Conservation (phyloP, 164 flowering plant genomes). For the Tinospora cordifolia region DNA sequence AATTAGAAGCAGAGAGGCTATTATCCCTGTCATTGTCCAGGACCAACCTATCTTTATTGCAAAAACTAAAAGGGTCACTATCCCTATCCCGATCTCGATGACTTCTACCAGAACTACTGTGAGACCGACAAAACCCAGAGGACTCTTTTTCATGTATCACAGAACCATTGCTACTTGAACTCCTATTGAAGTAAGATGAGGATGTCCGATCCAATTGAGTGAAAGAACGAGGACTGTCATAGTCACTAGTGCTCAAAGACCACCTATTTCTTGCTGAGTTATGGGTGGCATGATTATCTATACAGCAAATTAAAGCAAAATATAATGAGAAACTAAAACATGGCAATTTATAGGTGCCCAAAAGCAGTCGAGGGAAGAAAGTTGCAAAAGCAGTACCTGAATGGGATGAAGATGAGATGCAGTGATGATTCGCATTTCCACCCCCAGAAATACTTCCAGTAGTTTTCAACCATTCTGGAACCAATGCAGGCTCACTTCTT, state of each 20-base stretch:
- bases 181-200: slow-evolving; percentile 46
- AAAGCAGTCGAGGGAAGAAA: not conserved
- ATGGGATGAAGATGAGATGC: slow-evolving; percentile 36
- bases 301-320: slow-evolving; percentile 1
- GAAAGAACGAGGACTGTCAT: slow-evolving; percentile 40
- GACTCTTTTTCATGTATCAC: slow-evolving; percentile 36
- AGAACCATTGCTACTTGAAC: slow-evolving; percentile 61
- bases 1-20: slow-evolving; percentile 31
- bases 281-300: slow-evolving; percentile 36
- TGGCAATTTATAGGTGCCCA: not conserved
- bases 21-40: slow-evolving; percentile 42
- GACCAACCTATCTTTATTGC: slow-evolving; percentile 41
- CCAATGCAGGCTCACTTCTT: slow-evolving; percentile 78
- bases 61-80: slow-evolving; percentile 19
- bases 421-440: slow-evolving; percentile 50
- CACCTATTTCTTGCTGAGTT: slow-evolving; percentile 36
- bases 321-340: not conserved
- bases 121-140: slow-evolving; percentile 23
- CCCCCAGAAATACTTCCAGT: slow-evolving; percentile 50
- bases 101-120: slow-evolving; percentile 65
- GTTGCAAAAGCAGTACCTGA: slow-evolving; percentile 38
- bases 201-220: slow-evolving; percentile 40
- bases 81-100: slow-evolving; percentile 66
- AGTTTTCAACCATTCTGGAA: slow-evolving; percentile 85
- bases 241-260: slow-evolving; percentile 34